Conservation (phyloP, 257 asterid species). For the Eucommia ulmoides region DNA sequence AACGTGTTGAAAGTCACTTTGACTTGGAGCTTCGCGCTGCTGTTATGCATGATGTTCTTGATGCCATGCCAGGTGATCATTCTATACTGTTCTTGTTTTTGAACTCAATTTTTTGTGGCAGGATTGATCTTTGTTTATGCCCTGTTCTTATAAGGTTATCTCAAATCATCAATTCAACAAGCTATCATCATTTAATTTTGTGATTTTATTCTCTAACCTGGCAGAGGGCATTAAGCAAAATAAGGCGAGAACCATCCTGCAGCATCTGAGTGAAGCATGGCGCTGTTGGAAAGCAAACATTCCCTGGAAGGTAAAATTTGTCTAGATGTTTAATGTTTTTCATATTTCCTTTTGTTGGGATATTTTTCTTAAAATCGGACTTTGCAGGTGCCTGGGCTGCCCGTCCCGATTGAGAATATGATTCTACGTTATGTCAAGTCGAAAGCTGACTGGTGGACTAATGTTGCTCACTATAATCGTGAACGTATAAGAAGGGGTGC, state of each 20-base stretch:
- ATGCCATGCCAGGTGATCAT: slow-evolving; percentile 97
- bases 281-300: slow-evolving; percentile 99
- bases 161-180: too few species aligned
- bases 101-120: too few species aligned
- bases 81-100: too few species aligned
- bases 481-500: slow-evolving; percentile 99
- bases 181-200: too few species aligned
- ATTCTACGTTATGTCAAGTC: slow-evolving; percentile 97
- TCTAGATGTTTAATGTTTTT: background rate
- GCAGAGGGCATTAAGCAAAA: slow-evolving; percentile 97
- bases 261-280: slow-evolving; percentile 99
- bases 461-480: slow-evolving; percentile 96
- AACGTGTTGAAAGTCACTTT: slow-evolving; percentile 98
- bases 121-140: too few species aligned
- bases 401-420: slow-evolving; percentile 99
- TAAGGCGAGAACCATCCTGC: slow-evolving; percentile 95
- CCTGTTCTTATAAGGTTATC: too few species aligned
- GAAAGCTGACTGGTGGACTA: slow-evolving; percentile 99
- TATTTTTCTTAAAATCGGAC: slow-evolving; percentile 3
- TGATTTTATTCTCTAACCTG: slow-evolving; percentile 9
- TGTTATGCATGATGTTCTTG: slow-evolving; percentile 98
- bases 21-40: slow-evolving; percentile 99
- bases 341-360: background rate
- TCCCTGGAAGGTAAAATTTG: slow-evolving; percentile 80
- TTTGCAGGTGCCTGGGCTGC: slow-evolving; percentile 78